Evolutionary conservation across 768 basidiomycete genomes (phyloP).

Genomic region (Leccinum imitatum): DNA sequence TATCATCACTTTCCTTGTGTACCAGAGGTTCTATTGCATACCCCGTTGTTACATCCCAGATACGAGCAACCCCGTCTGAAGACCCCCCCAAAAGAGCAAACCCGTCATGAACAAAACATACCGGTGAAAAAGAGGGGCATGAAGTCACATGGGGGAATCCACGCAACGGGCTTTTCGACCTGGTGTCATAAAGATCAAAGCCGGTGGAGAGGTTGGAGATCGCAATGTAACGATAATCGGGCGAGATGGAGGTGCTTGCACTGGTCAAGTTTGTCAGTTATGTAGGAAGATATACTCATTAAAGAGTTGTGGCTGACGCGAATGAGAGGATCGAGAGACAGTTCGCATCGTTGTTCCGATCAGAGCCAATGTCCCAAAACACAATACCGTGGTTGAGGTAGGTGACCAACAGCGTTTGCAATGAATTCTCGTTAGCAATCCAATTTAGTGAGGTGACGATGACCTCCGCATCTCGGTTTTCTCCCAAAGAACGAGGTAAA

Average conservation of each 20-base stretch:
- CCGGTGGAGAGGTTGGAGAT: neutral
- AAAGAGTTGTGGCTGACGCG: neutral
- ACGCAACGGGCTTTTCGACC: neutral
- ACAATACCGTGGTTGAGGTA: neutral
- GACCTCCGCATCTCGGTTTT: neutral
- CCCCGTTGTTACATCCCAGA: neutral
- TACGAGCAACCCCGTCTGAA: neutral
- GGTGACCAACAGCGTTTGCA: neutral
- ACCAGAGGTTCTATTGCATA: neutral
- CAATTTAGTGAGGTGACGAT: neutral
- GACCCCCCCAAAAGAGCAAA: neutral
- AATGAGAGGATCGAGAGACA: neutral
- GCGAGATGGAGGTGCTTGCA: neutral
- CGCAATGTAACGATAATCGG: neutral
- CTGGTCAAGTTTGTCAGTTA: neutral
- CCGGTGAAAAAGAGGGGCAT: neutral
- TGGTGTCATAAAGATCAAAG: neutral
- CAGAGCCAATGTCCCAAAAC: neutral
- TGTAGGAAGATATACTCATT: too few relatives aligned
- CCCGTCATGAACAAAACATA: neutral
- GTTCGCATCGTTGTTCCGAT: neutral
- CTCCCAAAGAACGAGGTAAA: neutral
- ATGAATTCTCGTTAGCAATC: neutral
- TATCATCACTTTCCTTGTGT: neutral
- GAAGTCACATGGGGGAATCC: neutral